Evolutionary conservation across 2,329 filamentous ascomycete species (phyloP), one percentile per base, ranked within the genome.

Genomic region (Coleophoma cylindrospora): DNA sequence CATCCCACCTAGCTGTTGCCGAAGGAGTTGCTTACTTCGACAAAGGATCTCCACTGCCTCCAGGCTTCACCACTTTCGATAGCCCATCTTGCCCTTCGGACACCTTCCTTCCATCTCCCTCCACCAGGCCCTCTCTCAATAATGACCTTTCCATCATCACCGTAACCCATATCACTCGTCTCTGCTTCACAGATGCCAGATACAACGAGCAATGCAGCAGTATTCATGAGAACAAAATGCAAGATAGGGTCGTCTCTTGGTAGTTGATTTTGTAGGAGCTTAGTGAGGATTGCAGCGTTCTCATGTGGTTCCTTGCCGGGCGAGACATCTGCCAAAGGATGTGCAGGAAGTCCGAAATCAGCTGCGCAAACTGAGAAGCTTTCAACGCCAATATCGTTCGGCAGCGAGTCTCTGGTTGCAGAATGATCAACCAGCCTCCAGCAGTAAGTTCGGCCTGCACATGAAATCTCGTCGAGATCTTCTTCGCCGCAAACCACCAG

Each of bases 191-290:
- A 95, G 34, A 96, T 75, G 3, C 94, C 94, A 2, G 89, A 86
- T 3, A 87, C 80, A 0, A 95, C 92, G 48, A 99, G 79, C 47
- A 99, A 72, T 2, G 91, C 89, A 0, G 92, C 91, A 2, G 92
- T 88, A 64, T 99, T 99, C 70, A 97, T 87, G 47, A 97, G 77
- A 17, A 99, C 90, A 64, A 99, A 99, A 64, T 95, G 86, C 54
- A 96, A 70, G 47, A 99, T 89, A 0, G 94, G 90, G 60, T 96
- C 83, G 59, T 95, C 82, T 11, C 79, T 78, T 1, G 83, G 73
- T 43, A 95, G 68, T 67, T 95, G 79, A 54, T 87, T 86, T 47
- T 77, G 76, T 50, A 99, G 70, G 40, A 99, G 86, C 54, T 78
- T 79, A 66, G 84, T 84, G 53, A 99, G 71, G 43, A 96, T 95